Evolutionary conservation across 345 rosid genomes (phyloP), one percentile per base, ranked within the genome.

Genomic region (Gossypioides kirkii): DNA sequence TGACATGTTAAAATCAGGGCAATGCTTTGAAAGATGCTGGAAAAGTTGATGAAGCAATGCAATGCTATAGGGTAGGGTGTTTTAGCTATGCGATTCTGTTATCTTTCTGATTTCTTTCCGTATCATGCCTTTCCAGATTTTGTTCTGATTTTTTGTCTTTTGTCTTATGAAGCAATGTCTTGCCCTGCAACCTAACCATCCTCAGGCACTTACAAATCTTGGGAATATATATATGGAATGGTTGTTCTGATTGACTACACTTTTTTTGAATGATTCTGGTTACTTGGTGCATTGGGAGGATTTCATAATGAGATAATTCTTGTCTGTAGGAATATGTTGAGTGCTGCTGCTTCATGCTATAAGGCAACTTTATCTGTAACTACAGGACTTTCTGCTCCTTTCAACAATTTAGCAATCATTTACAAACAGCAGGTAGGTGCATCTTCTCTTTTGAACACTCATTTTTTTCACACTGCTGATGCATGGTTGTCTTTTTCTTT

Each of bases 151-250:
- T 7, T 42, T 0, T 18, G 0, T 22, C 18, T 43, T 26, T 61
- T 80, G 77, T 69, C 77, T 47, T 38, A 50, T 87, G 86, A 75
- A 95, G 99, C 96, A 95, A 90, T 95, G 99, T 73, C 97, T 95
- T 78, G 36, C 86, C 25, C 79, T 92, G 66, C 97, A 92, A 76
- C 93, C 97, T 14, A 89, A 78, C 77, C 99, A 95, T 75, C 99
- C 99, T 43, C 98, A 92, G 82, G 96, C 99, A 38, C 92, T 95
- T 61, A 92, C 98, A 67, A 92, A 95, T 72, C 94, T 95, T 72
- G 99, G 99, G 69, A 92, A 95, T 77, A 86, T 95, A 77, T 95
- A 95, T 77, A 92, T 92, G 98, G 99, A 95, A 80, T 91, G 99
- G 99, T 65, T 65, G 69, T 43, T 13, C 50, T 42, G 16, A 22